phyloP scores from a whole-genome alignment of 805 yeast species.

The Starmera caribaea region DNA sequence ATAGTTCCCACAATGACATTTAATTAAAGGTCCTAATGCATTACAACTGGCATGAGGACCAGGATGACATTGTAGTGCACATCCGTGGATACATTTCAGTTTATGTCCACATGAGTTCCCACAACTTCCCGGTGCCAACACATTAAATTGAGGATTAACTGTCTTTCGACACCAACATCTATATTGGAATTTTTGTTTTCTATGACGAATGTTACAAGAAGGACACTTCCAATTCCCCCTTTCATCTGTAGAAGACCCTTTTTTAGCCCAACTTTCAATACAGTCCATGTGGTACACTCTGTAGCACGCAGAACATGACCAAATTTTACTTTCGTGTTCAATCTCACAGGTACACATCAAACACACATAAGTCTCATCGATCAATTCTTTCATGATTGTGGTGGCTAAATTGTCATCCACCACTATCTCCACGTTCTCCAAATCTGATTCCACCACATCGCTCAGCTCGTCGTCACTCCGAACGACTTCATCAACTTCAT shows the following conservation, averaged over 20 bases:
- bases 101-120: slow-evolving; percentile 69
- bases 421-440: slow-evolving; percentile 8
- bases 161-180: slow-evolving; percentile 88
- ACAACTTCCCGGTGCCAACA: slow-evolving; percentile 72
- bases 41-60: slow-evolving; percentile 82
- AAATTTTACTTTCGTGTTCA: slow-evolving; percentile 52
- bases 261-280: slow-evolving; percentile 75
- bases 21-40: slow-evolving; percentile 62
- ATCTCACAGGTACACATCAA: slow-evolving; percentile 83
- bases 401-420: slow-evolving; percentile 19
- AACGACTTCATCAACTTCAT: background rate
- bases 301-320: slow-evolving; percentile 73
- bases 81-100: slow-evolving; percentile 61
- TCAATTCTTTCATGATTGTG: slow-evolving; percentile 44
- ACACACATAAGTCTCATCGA: slow-evolving; percentile 67
- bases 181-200: slow-evolving; percentile 42
- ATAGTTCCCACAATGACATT: slow-evolving; percentile 67
- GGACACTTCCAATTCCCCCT: slow-evolving; percentile 80
- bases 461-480: slow-evolving; percentile 1
- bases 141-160: slow-evolving; percentile 51
- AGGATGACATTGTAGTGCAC: slow-evolving; percentile 74
- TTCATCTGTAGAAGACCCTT: slow-evolving; percentile 57
- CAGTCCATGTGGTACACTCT: slow-evolving; percentile 84
- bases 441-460: slow-evolving; percentile 5
- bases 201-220: slow-evolving; percentile 49